phyloP scores from a whole-genome alignment of 1,284 basidiomycete genomes.

The Amylostereum chailletii region DNA sequence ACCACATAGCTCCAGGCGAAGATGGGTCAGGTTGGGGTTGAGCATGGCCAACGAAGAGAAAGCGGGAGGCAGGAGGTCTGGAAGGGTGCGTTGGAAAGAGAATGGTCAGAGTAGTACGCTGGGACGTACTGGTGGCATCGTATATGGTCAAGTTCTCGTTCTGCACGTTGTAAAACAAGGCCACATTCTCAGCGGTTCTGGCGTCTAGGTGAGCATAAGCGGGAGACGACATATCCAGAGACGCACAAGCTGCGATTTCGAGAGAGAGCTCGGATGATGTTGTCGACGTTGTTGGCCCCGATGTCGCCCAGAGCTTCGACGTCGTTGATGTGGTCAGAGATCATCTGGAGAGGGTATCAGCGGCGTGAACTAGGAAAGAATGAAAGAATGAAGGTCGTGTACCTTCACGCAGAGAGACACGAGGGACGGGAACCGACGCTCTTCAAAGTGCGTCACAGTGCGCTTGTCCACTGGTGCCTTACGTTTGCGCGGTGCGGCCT shows the following conservation, averaged over 20 bases:
- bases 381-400: conserved; percentile 7
- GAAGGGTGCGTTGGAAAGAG: conserved; percentile 6
- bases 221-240: not conserved
- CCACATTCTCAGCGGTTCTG: conserved; percentile 70
- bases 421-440: conserved; percentile 59
- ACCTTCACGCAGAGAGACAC: conserved; percentile 78
- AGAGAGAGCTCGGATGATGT: conserved; percentile 78
- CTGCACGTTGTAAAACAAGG: conserved; percentile 74
- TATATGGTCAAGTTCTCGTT: conserved; percentile 73
- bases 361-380: not conserved
- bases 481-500: conserved; percentile 50
- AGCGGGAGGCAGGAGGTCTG: conserved; percentile 64
- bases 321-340: conserved; percentile 82
- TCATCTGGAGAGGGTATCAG: conserved; percentile 42
- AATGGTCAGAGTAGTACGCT: not conserved
- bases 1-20: conserved; percentile 86
- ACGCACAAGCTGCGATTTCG: conserved; percentile 81
- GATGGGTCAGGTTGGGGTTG: conserved; percentile 70
- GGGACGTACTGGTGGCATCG: conserved; percentile 79
- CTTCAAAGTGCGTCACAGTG: conserved; percentile 61
- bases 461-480: conserved; percentile 55
- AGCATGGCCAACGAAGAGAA: conserved; percentile 64
- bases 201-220: not conserved
- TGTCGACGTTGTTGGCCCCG: conserved; percentile 71
- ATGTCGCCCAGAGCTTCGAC: conserved; percentile 89